These are phyloP conservation scores for Arxiozyma slooffiae DNA, from an alignment of 1,139 yeast species.

Conservation along the genomic window DNA sequence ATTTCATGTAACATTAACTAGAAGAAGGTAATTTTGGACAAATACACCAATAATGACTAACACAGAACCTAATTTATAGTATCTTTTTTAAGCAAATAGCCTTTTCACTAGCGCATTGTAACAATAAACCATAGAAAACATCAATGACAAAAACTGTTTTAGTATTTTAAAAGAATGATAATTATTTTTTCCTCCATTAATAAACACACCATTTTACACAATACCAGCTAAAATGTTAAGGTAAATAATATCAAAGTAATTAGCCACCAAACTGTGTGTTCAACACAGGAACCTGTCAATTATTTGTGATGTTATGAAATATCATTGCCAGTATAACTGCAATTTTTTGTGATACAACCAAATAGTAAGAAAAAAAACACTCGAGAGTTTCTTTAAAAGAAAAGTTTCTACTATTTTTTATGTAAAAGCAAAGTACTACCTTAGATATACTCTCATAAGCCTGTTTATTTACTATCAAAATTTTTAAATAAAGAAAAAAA, in stretches of 20 bases:
- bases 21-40: conserved; percentile 35
- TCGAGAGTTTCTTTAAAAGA: conserved; percentile 5
- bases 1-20: conserved; percentile 28
- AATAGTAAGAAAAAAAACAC: conserved; percentile 23
- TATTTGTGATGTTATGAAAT: conserved; percentile 17
- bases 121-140: conserved; percentile 35
- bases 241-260: conserved; percentile 39
- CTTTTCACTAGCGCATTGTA: conserved; percentile 41
- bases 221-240: conserved; percentile 40
- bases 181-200: conserved; percentile 29
- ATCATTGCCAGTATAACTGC: conserved; percentile 34
- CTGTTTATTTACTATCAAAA: conserved; percentile 5
- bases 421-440: not conserved
- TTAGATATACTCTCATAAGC: conserved; percentile 1
- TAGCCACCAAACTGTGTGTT: conserved; percentile 33
- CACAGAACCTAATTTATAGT: conserved; percentile 20
- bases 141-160: conserved; percentile 39
- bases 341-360: conserved; percentile 28
- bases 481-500: conserved; percentile 13
- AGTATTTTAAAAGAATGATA: conserved; percentile 29
- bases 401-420: conserved; percentile 4
- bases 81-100: conserved; percentile 24
- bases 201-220: conserved; percentile 32
- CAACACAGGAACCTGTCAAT: conserved; percentile 29
- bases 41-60: conserved; percentile 30